Conservation (phyloP, 352 stramenopile species). For the Globisporangium barbulae region DNA sequence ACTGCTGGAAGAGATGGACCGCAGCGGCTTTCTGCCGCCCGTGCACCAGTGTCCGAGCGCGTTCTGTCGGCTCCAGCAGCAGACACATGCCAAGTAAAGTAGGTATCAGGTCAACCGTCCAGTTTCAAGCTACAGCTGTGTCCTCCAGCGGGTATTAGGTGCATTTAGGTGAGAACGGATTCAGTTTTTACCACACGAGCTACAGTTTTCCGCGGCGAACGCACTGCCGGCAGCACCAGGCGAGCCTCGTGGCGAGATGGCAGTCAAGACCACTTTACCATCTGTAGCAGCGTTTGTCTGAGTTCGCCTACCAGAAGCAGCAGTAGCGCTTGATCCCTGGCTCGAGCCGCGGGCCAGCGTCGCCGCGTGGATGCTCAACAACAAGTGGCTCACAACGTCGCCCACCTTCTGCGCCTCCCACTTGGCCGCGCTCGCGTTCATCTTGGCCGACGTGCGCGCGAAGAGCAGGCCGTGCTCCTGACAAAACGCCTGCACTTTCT, state of each 20-base stretch:
- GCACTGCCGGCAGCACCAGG: neutral
- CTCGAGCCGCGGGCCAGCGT: slow-evolving; percentile 25
- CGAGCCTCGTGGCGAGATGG: neutral
- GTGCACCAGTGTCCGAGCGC: slow-evolving; percentile 37
- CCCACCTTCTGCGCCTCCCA: slow-evolving; percentile 53
- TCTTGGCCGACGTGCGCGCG: slow-evolving; percentile 56
- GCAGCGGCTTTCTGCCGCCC: slow-evolving; percentile 33
- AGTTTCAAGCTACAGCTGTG: neutral
- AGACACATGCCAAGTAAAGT: slow-evolving; percentile 2
- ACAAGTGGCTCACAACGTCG: slow-evolving; percentile 50
- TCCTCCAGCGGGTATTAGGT: neutral
- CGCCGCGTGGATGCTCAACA: slow-evolving; percentile 59
- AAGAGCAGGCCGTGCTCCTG: slow-evolving; percentile 58
- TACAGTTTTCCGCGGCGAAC: slow-evolving; percentile 14
- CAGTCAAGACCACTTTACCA: slow-evolving; percentile 15
- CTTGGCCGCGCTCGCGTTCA: slow-evolving; percentile 49
- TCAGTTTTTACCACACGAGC: slow-evolving; percentile 18
- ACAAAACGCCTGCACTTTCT: slow-evolving; percentile 49
- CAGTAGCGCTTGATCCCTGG: neutral
- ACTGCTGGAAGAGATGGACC: slow-evolving; percentile 42
- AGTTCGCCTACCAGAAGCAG: neutral
- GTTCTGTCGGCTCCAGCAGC: slow-evolving; percentile 26
- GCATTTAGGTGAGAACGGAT: neutral
- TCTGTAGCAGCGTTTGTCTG: neutral
- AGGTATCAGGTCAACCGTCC: neutral